phyloP scores from a whole-genome alignment of 495 filamentous ascomycete genomes.

The Haplographium delicatum region DNA sequence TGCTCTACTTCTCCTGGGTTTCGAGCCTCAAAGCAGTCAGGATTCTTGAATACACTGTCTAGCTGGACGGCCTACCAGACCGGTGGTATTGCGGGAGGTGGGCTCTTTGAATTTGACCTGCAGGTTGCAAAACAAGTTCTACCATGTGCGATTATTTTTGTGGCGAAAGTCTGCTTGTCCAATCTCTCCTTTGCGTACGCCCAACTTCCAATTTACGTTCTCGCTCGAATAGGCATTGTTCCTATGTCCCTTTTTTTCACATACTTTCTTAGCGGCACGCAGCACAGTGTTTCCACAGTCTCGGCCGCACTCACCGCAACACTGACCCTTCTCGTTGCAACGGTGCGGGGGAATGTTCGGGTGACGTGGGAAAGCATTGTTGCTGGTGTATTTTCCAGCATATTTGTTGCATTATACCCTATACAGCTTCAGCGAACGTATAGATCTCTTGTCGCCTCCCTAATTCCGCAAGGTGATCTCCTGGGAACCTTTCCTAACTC shows the following conservation, averaged over 20 bases:
- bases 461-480: constrained; percentile 24
- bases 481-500: constrained; percentile 13
- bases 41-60: constrained; percentile 2
- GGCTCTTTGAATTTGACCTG: constrained; percentile 44
- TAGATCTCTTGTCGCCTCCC: constrained; percentile 26
- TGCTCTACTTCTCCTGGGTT: constrained; percentile 13
- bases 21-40: constrained; percentile 11
- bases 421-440: constrained; percentile 42
- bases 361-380: constrained; percentile 45
- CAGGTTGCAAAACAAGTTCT: constrained; percentile 35
- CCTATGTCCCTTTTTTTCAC: constrained; percentile 41
- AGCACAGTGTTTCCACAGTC: constrained; percentile 40
- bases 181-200: constrained; percentile 48
- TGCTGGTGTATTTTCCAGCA: constrained; percentile 43
- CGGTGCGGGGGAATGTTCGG: constrained; percentile 32
- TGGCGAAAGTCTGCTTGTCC: constrained; percentile 42
- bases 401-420: constrained; percentile 46
- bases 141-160: constrained; percentile 40
- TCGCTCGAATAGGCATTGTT: constrained; percentile 41
- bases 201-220: constrained; percentile 41
- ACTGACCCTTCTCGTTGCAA: constrained; percentile 42
- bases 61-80: constrained; percentile 23
- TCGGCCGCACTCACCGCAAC: constrained; percentile 44
- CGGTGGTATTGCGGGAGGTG: constrained; percentile 47
- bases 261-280: constrained; percentile 32